phyloP scores from a whole-genome alignment of 1,284 basidiomycete genomes.

The Cryptococcus sp. region DNA sequence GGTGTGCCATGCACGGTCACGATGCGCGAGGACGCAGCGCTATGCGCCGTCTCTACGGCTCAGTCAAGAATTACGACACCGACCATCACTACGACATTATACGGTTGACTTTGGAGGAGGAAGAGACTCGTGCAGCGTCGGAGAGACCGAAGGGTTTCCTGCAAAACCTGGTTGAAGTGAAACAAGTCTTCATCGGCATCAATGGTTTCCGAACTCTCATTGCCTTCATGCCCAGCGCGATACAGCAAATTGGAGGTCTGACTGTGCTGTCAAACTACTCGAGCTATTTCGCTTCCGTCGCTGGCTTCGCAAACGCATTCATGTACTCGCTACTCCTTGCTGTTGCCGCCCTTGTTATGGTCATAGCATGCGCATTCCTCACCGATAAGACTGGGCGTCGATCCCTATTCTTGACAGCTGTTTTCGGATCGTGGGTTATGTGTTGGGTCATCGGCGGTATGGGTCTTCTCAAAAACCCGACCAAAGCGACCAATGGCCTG shows the following conservation, averaged over 20 bases:
- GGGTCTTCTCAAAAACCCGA: constrained; percentile 21
- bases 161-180: constrained; percentile 22
- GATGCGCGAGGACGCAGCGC: constrained; percentile 27
- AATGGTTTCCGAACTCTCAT: constrained; percentile 41
- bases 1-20: constrained; percentile 27
- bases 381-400: constrained; percentile 39
- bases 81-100: constrained; percentile 35
- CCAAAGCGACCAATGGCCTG: constrained; percentile 20
- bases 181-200: constrained; percentile 34
- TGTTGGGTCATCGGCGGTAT: constrained; percentile 32
- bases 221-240: constrained; percentile 30
- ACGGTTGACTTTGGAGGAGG: constrained; percentile 23
- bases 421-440: constrained; percentile 20
- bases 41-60: constrained; percentile 29
- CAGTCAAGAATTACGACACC: constrained; percentile 37
- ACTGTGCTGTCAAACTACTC: constrained; percentile 31
- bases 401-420: constrained; percentile 26
- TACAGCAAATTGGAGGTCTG: constrained; percentile 37
- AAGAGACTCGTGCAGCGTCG: constrained; percentile 14
- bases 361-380: constrained; percentile 26
- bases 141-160: constrained; percentile 15
- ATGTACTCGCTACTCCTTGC: constrained; percentile 32
- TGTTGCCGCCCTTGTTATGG: constrained; percentile 27
- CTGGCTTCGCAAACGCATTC: constrained; percentile 37
- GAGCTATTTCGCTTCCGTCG: constrained; percentile 31